Conservation (phyloP, 139 green algal genomes). For the Asterochloris sp. region DNA sequence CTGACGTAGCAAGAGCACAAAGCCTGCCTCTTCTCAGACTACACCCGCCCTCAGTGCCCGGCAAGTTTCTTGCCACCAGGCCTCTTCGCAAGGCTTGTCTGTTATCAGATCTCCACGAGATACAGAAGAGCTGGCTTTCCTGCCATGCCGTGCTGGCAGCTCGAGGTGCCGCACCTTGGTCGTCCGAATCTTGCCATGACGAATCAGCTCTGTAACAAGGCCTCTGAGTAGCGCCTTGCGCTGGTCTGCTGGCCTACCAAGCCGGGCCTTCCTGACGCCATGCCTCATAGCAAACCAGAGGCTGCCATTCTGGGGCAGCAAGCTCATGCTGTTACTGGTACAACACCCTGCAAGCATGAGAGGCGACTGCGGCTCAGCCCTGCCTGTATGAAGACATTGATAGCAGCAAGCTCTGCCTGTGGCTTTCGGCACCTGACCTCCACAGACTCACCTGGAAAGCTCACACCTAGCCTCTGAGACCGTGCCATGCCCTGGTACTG, state of each 20-base stretch:
- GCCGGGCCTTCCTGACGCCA: conserved; percentile 68
- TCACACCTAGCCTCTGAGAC: background rate
- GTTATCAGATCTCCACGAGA: background rate
- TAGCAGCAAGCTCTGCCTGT: background rate
- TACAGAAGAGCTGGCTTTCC: too few relatives aligned
- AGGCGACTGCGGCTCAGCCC: too few relatives aligned
- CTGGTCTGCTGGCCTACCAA: conserved; percentile 93
- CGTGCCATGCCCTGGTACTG: conserved; percentile 1
- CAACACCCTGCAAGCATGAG: background rate
- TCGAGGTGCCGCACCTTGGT: conserved; percentile 67
- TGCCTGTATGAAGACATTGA: background rate
- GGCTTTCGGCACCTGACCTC: background rate
- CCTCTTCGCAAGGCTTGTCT: background rate
- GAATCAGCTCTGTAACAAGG: conserved; percentile 91
- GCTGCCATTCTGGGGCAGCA: conserved; percentile 49
- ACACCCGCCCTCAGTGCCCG: background rate
- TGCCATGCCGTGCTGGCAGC: too few relatives aligned
- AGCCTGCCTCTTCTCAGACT: background rate
- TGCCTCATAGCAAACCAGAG: conserved; percentile 90
- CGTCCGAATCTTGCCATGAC: conserved; percentile 91
- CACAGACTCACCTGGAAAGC: background rate
- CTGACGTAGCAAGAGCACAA: too few relatives aligned
- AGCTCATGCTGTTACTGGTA: background rate
- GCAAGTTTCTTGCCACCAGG: background rate
- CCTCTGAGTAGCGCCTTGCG: conserved; percentile 90